Conservation (phyloP, 768 basidiomycete species). For the Botryobasidium botryosum region DNA sequence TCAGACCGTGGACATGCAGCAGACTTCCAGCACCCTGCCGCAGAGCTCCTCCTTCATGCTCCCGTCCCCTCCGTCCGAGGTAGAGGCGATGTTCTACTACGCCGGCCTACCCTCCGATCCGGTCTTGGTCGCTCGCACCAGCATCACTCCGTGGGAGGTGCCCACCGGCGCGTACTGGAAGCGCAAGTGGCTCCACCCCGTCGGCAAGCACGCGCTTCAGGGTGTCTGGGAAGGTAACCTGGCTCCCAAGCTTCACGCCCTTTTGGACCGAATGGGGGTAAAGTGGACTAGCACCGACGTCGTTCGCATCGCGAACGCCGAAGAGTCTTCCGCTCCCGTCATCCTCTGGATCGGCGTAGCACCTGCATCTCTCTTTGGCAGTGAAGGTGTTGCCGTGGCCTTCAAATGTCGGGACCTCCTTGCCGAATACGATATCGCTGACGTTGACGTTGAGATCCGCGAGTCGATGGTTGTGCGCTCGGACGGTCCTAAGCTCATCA, state of each 20-base stretch:
- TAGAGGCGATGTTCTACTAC: slow-evolving; percentile 3
- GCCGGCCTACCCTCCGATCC: slow-evolving; percentile 7
- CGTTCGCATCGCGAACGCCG: slow-evolving; percentile 13
- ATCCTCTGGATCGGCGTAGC: slow-evolving; percentile 10
- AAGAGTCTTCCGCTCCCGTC: slow-evolving; percentile 8
- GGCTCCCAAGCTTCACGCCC: slow-evolving; percentile 8
- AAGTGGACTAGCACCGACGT: slow-evolving; percentile 14
- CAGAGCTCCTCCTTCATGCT: too few relatives aligned
- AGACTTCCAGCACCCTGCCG: too few relatives aligned
- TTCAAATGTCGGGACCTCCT: slow-evolving; percentile 1
- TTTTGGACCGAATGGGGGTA: slow-evolving; percentile 13
- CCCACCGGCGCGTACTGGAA: background rate
- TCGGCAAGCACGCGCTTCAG: slow-evolving; percentile 15
- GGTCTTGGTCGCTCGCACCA: slow-evolving; percentile 8
- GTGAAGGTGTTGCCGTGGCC: slow-evolving; percentile 5
- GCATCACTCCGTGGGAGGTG: too few relatives aligned
- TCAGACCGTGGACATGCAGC: too few relatives aligned
- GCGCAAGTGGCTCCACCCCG: background rate
- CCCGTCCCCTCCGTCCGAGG: background rate
- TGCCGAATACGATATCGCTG: slow-evolving; percentile 13
- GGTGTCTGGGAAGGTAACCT: slow-evolving; percentile 14
- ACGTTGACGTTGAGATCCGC: slow-evolving; percentile 21
- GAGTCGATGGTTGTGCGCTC: slow-evolving; percentile 18
- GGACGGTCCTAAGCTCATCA: slow-evolving; percentile 14
- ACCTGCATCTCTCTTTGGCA: slow-evolving; percentile 3